phyloP scores from a whole-genome alignment of 1,284 basidiomycete genomes.

The Cutaneotrichosporon sp. region DNA sequence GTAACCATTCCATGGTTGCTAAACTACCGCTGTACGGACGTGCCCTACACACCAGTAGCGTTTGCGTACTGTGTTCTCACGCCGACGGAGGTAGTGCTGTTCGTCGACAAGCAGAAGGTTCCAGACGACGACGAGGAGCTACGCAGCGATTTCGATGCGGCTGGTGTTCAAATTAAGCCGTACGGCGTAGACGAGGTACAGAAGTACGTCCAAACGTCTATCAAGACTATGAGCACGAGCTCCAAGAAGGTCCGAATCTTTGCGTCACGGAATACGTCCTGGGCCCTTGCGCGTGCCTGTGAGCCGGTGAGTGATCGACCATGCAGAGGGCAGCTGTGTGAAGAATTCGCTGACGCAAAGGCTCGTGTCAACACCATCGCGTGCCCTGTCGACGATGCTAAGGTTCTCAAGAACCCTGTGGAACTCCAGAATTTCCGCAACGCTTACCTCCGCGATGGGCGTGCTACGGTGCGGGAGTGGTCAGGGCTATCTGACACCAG shows the following conservation, averaged over 20 bases:
- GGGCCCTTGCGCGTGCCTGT: conserved; percentile 38
- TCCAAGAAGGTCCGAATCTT: conserved; percentile 26
- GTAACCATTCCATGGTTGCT: conserved; percentile 64
- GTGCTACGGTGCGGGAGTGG: conserved; percentile 68
- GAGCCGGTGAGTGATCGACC: conserved; percentile 30
- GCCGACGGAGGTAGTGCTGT: conserved; percentile 49
- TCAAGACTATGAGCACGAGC: conserved; percentile 5
- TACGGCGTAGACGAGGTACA: conserved; percentile 69
- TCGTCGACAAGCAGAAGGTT: conserved; percentile 40
- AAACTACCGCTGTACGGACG: conserved; percentile 75
- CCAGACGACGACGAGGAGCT: conserved; percentile 32
- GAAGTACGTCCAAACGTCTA: conserved; percentile 41
- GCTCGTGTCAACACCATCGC: conserved; percentile 31
- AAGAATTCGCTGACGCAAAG: no score
- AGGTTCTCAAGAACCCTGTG: conserved; percentile 79
- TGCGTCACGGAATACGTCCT: conserved; percentile 36
- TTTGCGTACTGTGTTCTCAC: conserved; percentile 75
- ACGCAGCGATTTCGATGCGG: conserved; percentile 42
- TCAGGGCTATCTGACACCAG: conserved; percentile 10
- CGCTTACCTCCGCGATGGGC: conserved; percentile 87
- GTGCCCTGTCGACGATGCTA: conserved; percentile 63
- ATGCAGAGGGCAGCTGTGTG: no score
- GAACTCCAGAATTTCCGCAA: conserved; percentile 77
- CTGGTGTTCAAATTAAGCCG: conserved; percentile 59
- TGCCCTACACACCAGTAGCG: conserved; percentile 82